These are phyloP conservation scores for Salix exigua DNA, from an alignment of 345 rosid species.

Conservation along the genomic window DNA sequence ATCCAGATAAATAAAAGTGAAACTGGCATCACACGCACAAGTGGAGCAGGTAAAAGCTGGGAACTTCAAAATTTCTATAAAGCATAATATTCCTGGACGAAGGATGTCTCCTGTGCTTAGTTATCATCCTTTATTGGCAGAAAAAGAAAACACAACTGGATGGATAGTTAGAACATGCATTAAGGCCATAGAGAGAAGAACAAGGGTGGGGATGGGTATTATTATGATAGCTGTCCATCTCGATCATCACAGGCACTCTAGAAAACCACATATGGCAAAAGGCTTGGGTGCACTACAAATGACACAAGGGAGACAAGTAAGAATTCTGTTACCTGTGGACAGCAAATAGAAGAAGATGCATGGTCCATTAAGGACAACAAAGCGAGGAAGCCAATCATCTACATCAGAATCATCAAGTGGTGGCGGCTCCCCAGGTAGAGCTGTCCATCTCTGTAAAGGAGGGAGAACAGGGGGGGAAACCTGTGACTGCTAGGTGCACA, in stretches of 20 bases:
- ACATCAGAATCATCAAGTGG: conserved; percentile 87
- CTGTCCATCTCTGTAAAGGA: conserved; percentile 77
- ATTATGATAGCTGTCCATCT: background rate
- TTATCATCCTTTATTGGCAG: background rate
- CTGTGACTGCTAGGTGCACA: background rate
- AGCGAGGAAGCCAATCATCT: conserved; percentile 98
- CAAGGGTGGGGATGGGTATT: background rate
- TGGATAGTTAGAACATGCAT: background rate
- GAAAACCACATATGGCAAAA: background rate
- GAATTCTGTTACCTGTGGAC: conserved; percentile 56
- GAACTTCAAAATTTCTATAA: background rate
- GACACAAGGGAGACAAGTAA: background rate
- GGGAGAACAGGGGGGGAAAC: background rate
- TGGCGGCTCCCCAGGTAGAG: conserved; percentile 92
- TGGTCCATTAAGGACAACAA: conserved; percentile 83
- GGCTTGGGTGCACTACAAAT: background rate
- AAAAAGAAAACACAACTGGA: background rate
- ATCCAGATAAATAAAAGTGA: background rate
- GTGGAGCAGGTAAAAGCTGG: background rate
- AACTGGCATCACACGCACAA: background rate
- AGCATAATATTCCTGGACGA: background rate
- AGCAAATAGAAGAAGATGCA: conserved; percentile 77
- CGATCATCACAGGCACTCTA: background rate
- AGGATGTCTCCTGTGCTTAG: background rate
- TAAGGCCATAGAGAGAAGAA: background rate